Evolutionary conservation across 1,284 basidiomycete species (phyloP).

Genomic region (Volvariella volvacea): DNA sequence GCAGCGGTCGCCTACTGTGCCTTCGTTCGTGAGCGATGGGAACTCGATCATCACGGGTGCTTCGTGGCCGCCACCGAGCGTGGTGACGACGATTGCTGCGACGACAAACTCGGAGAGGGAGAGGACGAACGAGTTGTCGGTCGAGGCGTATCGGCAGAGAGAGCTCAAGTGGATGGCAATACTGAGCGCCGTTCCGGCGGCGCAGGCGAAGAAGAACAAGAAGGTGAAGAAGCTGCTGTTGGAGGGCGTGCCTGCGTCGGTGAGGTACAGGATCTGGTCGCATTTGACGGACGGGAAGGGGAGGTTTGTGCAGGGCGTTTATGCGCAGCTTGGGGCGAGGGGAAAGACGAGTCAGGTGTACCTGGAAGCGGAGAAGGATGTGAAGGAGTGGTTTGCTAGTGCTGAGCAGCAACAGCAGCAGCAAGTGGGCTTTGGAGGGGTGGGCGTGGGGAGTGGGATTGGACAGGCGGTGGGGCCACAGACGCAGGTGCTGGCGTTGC

Average conservation of each 20-base stretch:
- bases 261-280: slow-evolving; percentile 83
- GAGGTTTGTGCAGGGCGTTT: slow-evolving; percentile 64
- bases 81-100: background rate
- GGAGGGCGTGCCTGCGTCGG: slow-evolving; percentile 77
- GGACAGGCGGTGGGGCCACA: slow-evolving; percentile 43
- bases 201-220: slow-evolving; percentile 72
- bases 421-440: no score
- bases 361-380: slow-evolving; percentile 48
- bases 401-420: slow-evolving; percentile 45
- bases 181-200: slow-evolving; percentile 55
- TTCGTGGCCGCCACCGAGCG: background rate
- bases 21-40: background rate
- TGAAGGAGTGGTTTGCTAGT: slow-evolving; percentile 44
- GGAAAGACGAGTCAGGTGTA: slow-evolving; percentile 43
- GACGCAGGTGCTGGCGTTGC: slow-evolving; percentile 47
- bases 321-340: slow-evolving; percentile 55
- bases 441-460: no score
- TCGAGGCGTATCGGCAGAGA: slow-evolving; percentile 68
- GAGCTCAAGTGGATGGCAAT: slow-evolving; percentile 72
- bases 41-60: background rate
- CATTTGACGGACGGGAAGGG: slow-evolving; percentile 73
- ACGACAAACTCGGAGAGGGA: background rate
- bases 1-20: slow-evolving; percentile 19
- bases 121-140: slow-evolving; percentile 23
- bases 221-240: slow-evolving; percentile 77